These are phyloP conservation scores for Phytopythium delawarense DNA, from an alignment of 352 stramenopile genomes.

Conservation along the genomic window DNA sequence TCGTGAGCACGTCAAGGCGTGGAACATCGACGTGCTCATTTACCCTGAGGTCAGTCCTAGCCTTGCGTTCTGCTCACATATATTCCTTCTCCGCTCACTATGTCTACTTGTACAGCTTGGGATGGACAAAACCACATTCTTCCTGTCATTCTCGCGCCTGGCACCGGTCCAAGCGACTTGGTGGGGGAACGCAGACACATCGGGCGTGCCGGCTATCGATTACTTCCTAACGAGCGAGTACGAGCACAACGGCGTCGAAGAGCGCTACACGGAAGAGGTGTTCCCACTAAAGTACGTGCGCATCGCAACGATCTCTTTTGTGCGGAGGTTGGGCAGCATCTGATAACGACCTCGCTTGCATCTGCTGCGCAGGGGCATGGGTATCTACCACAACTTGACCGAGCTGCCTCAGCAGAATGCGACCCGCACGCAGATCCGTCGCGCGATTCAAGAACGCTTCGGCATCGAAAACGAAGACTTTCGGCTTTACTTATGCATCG, in stretches of 20 bases:
- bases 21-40: conserved; percentile 59
- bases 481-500: conserved; percentile 59
- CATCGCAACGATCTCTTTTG: background rate
- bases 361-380: conserved; percentile 42
- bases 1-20: conserved; percentile 43
- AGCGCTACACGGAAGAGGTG: conserved; percentile 57
- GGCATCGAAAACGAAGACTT: conserved; percentile 37
- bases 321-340: background rate
- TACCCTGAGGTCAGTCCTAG: conserved; percentile 51
- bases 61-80: background rate
- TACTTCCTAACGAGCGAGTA: conserved; percentile 68
- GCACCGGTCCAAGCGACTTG: conserved; percentile 66
- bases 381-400: conserved; percentile 52
- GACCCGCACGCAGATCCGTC: conserved; percentile 39
- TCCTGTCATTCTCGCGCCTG: conserved; percentile 61
- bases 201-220: conserved; percentile 58
- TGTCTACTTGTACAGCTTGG: conserved; percentile 35
- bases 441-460: conserved; percentile 52
- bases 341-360: no score
- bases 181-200: conserved; percentile 76
- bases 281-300: conserved; percentile 14
- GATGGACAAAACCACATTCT: conserved; percentile 77
- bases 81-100: background rate
- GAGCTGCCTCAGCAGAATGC: conserved; percentile 31
- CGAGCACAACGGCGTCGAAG: conserved; percentile 36